Evolutionary conservation across 371 early-diverging fungal species (phyloP).

Genomic region (Lichtheimia hyalospora): DNA sequence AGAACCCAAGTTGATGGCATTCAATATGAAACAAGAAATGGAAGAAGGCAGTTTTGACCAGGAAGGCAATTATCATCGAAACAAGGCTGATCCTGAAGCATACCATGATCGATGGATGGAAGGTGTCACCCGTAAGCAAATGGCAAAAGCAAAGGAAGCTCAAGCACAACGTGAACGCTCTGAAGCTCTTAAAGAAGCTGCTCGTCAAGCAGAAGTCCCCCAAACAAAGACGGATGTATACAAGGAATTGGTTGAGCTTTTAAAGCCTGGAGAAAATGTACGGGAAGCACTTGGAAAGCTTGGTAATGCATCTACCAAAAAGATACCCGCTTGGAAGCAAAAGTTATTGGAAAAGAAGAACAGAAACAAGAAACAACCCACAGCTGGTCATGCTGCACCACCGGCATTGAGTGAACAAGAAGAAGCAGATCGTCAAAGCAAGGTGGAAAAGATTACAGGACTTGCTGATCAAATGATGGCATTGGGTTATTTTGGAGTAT

Average conservation of each 20-base stretch:
- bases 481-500: conserved; percentile 68
- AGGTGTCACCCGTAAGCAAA: conserved; percentile 75
- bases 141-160: conserved; percentile 71
- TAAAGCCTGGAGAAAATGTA: conserved; percentile 76
- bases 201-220: conserved; percentile 42
- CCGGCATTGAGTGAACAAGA: conserved; percentile 33
- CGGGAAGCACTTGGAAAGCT: conserved; percentile 65
- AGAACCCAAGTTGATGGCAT: conserved; percentile 71
- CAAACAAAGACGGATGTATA: conserved; percentile 58
- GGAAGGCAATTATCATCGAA: conserved; percentile 78
- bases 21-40: conserved; percentile 87
- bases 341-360: conserved; percentile 63
- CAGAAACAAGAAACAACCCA: conserved; percentile 40
- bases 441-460: conserved; percentile 69
- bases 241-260: conserved; percentile 57
- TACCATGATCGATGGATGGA: conserved; percentile 91
- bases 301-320: conserved; percentile 54
- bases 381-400: not conserved
- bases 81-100: conserved; percentile 78
- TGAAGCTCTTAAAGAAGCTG: conserved; percentile 53
- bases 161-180: conserved; percentile 57
- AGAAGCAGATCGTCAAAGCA: conserved; percentile 38
- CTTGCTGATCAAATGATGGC: conserved; percentile 78
- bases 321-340: conserved; percentile 52
- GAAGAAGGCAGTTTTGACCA: conserved; percentile 89